These are phyloP conservation scores for Wolfiporia cocos DNA, from an alignment of 1,284 basidiomycete species.

Conservation along the genomic window DNA sequence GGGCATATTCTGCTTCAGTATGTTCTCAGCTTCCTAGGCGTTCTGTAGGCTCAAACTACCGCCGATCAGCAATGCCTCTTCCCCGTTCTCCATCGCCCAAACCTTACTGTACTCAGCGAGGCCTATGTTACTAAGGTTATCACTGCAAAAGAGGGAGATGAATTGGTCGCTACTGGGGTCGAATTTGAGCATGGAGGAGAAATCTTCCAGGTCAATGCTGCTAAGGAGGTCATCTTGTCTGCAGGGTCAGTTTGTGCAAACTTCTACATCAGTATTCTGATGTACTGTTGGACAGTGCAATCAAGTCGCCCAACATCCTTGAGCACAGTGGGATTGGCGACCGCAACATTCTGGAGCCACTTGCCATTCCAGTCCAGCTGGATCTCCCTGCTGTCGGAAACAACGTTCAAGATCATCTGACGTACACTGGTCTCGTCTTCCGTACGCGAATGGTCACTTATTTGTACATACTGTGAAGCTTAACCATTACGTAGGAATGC, in stretches of 20 bases:
- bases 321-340: constrained; percentile 34
- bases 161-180: constrained; percentile 18
- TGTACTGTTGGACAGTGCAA: constrained; percentile 9
- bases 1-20: constrained; percentile 5
- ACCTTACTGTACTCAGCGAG: constrained; percentile 7
- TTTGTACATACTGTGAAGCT: not conserved
- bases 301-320: constrained; percentile 29
- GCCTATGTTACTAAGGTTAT: constrained; percentile 4
- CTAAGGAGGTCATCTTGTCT: constrained; percentile 19
- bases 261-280: not conserved
- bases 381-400: constrained; percentile 26
- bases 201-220: constrained; percentile 12
- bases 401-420: constrained; percentile 31
- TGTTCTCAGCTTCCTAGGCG: no score
- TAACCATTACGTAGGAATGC: constrained; percentile 16
- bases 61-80: not conserved
- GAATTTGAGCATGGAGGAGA: constrained; percentile 16
- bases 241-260: constrained; percentile 15
- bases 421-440: not conserved
- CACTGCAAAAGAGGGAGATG: constrained; percentile 4
- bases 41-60: no score
- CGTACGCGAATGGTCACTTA: not conserved
- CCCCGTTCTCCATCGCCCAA: not conserved
- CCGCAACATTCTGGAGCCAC: constrained; percentile 19
- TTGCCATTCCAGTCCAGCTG: constrained; percentile 19